phyloP scores from a whole-genome alignment of 192 early-diverging fungal species.

The Thoreauomyces humboldtii region DNA sequence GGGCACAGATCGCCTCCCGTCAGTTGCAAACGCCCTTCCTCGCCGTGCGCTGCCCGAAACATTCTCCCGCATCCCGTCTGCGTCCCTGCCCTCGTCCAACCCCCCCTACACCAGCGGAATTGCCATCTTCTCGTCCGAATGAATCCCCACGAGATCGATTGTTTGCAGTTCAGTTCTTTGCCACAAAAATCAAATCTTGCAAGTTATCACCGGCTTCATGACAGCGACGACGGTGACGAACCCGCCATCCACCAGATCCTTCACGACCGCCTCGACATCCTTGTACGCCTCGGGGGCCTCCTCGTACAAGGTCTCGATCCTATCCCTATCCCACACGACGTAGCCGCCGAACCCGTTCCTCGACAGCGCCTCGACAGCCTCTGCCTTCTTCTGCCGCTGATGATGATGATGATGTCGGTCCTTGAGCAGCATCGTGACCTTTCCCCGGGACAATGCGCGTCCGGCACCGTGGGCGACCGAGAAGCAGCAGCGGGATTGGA shows the following conservation, averaged over 20 bases:
- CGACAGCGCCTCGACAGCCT: neutral
- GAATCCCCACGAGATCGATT: too few relatives aligned
- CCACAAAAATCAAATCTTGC: slow-evolving; percentile 5
- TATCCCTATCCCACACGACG: neutral
- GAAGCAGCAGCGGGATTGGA: slow-evolving; percentile 24
- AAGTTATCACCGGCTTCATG: slow-evolving; percentile 6
- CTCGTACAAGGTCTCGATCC: slow-evolving; percentile 44
- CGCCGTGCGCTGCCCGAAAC: too few relatives aligned
- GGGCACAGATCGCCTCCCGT: too few relatives aligned
- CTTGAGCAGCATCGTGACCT: slow-evolving; percentile 29
- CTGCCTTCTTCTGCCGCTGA: neutral
- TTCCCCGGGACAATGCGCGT: slow-evolving; percentile 42
- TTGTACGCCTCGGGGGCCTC: slow-evolving; percentile 63
- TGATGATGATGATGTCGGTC: too few relatives aligned
- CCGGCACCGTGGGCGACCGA: slow-evolving; percentile 62
- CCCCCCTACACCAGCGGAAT: too few relatives aligned
- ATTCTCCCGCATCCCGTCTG: too few relatives aligned
- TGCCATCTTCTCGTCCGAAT: too few relatives aligned
- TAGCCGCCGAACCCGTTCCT: neutral
- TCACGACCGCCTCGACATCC: slow-evolving; percentile 51
- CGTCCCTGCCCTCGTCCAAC: too few relatives aligned
- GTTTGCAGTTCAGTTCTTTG: too few relatives aligned
- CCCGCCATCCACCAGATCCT: slow-evolving; percentile 33
- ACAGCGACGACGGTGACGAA: neutral
- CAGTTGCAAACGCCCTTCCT: too few relatives aligned